These are phyloP conservation scores for Piper betle DNA, from an alignment of 164 flowering plant species.

Conservation along the genomic window DNA sequence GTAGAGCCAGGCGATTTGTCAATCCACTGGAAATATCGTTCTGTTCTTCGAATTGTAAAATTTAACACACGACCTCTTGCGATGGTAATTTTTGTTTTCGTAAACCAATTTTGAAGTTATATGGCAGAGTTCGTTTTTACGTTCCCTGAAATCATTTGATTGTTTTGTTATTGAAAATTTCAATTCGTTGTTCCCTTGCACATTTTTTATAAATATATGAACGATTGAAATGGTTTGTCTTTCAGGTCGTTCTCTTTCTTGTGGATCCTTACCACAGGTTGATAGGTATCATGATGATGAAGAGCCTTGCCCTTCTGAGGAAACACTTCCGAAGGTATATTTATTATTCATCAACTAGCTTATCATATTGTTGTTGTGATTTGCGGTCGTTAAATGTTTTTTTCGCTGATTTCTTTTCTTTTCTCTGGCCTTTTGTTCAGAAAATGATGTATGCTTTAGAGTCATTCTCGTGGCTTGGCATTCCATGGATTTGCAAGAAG, in stretches of 20 bases:
- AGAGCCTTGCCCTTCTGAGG: constrained; percentile 9
- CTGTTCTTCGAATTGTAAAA: no score
- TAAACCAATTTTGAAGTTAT: no score
- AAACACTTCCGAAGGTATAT: constrained; percentile 27
- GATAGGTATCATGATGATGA: constrained; percentile 9
- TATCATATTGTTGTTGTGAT: background rate
- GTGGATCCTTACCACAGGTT: constrained; percentile 8
- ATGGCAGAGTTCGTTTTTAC: no score
- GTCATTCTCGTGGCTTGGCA: constrained; percentile 59
- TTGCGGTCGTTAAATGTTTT: background rate
- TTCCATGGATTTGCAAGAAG: constrained; percentile 51
- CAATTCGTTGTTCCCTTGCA: no score
- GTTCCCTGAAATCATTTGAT: no score
- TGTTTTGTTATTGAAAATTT: no score
- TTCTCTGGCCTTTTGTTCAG: background rate
- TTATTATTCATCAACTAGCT: background rate
- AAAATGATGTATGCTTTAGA: constrained; percentile 16
- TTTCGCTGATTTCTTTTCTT: background rate
- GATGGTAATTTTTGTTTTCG: no score
- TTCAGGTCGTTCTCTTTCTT: constrained; percentile 20
- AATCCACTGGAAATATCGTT: no score
- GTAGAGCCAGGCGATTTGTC: no score
- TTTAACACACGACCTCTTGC: no score
- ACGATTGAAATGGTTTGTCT: background rate
- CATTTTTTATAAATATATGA: no score